These are phyloP conservation scores for Cucurbita argyrosperma DNA, from an alignment of 306 rosid species.

Conservation along the genomic window DNA sequence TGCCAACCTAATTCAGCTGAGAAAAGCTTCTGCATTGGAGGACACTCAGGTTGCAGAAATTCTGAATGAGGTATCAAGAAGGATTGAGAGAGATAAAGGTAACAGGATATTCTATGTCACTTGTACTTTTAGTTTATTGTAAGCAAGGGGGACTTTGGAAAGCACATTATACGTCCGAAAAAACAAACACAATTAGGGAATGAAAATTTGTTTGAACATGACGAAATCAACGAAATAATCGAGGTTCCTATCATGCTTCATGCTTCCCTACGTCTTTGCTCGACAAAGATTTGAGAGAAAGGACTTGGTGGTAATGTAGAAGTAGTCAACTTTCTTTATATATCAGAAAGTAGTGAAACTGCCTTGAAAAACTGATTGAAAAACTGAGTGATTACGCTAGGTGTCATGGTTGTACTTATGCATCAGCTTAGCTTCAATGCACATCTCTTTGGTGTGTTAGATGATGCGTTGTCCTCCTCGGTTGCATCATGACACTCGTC, in stretches of 20 bases:
- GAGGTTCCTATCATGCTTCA: neutral
- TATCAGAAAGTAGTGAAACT: neutral
- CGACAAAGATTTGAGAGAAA: neutral
- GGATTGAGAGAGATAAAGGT: conserved; percentile 90
- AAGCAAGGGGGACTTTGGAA: neutral
- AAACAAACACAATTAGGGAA: neutral
- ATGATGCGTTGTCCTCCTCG: too few relatives aligned
- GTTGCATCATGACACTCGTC: too few relatives aligned
- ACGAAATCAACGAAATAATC: neutral
- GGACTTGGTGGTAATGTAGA: neutral
- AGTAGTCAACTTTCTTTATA: neutral
- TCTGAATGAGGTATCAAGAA: conserved; percentile 70
- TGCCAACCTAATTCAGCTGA: conserved; percentile 55
- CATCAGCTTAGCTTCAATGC: too few relatives aligned
- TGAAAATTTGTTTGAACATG: neutral
- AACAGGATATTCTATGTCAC: neutral
- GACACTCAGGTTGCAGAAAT: conserved; percentile 56
- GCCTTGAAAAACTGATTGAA: neutral
- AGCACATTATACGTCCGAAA: neutral
- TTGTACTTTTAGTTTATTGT: neutral
- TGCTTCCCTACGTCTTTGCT: neutral
- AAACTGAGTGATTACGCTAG: neutral
- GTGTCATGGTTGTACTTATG: too few relatives aligned
- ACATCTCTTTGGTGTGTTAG: too few relatives aligned
- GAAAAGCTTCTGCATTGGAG: conserved; percentile 50